Conservation (phyloP, 2,329 filamentous ascomycete species). For the Emericellopsis atlantica region DNA sequence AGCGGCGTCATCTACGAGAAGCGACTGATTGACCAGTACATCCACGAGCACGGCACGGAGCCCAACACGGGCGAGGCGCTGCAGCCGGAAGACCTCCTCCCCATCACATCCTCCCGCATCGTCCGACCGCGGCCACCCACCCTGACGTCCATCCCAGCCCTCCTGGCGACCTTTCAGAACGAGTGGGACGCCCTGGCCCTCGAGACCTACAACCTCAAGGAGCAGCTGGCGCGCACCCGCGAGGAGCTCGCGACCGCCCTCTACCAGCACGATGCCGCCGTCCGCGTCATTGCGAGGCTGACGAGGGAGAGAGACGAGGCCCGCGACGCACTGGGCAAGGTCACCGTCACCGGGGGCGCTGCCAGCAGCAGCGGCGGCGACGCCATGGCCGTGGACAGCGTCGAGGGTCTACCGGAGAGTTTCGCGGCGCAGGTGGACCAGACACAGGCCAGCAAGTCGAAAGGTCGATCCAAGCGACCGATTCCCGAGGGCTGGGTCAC, state of each 20-base stretch:
- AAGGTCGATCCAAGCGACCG: conserved; percentile 79
- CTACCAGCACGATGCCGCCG: conserved; percentile 96
- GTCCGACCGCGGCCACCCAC: conserved; percentile 85
- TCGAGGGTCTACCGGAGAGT: conserved; percentile 59
- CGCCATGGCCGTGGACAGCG: conserved; percentile 80
- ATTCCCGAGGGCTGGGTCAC: conserved; percentile 79
- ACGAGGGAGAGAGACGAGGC: conserved; percentile 90
- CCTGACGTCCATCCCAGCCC: conserved; percentile 88
- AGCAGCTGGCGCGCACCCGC: conserved; percentile 78
- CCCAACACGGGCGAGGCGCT: conserved; percentile 82
- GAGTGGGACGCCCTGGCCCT: conserved; percentile 94
- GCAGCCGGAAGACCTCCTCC: conserved; percentile 71
- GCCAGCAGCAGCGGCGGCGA: conserved; percentile 45
- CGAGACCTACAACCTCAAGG: conserved; percentile 81
- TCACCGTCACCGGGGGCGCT: conserved; percentile 53
- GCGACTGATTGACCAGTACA: conserved; percentile 87
- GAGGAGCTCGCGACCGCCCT: conserved; percentile 89
- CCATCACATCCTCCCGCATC: conserved; percentile 70
- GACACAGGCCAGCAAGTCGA: conserved; percentile 71
- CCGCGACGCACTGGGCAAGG: conserved; percentile 72
- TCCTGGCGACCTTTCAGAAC: conserved; percentile 91
- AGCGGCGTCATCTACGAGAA: conserved; percentile 92
- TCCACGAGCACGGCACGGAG: conserved; percentile 85
- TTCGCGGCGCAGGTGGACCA: conserved; percentile 64
- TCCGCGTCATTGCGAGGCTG: conserved; percentile 82